Conservation (phyloP, 2,329 filamentous ascomycete species). For the Periconia sp. region DNA sequence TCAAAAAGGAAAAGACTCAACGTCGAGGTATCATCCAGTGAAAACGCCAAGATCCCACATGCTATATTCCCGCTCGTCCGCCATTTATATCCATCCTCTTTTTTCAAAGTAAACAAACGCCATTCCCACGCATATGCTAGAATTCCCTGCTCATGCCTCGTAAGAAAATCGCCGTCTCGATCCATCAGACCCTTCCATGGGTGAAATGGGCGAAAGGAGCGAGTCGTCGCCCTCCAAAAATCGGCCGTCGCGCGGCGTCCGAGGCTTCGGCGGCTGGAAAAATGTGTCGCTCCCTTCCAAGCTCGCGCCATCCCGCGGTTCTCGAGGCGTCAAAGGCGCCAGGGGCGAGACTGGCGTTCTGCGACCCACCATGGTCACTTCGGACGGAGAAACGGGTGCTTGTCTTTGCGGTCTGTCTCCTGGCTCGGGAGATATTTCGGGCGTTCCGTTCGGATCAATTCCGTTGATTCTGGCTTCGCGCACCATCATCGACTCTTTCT, state of each 20-base stretch:
- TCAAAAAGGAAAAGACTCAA: not conserved
- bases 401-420: conserved; percentile 25
- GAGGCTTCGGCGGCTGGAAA: conserved; percentile 28
- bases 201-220: conserved; percentile 37
- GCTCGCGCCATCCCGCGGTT: conserved; percentile 32
- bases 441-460: conserved; percentile 33
- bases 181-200: conserved; percentile 31
- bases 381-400: conserved; percentile 25
- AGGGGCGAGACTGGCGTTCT: conserved; percentile 31
- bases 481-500: conserved; percentile 52
- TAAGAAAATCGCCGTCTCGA: conserved; percentile 43
- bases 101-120: not conserved
- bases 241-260: conserved; percentile 21
- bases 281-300: conserved; percentile 36
- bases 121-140: not conserved
- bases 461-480: conserved; percentile 52
- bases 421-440: conserved; percentile 18
- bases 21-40: conserved; percentile 1
- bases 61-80: not conserved
- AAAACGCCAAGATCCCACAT: not conserved
- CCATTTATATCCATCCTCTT: not conserved
- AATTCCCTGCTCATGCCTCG: conserved; percentile 33
- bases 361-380: conserved; percentile 32
- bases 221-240: conserved; percentile 28
- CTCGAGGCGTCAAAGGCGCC: conserved; percentile 35